Evolutionary conservation across 768 basidiomycete species (phyloP), one percentile per base, ranked within the genome.

Genomic region (Gymnopilus junonius): DNA sequence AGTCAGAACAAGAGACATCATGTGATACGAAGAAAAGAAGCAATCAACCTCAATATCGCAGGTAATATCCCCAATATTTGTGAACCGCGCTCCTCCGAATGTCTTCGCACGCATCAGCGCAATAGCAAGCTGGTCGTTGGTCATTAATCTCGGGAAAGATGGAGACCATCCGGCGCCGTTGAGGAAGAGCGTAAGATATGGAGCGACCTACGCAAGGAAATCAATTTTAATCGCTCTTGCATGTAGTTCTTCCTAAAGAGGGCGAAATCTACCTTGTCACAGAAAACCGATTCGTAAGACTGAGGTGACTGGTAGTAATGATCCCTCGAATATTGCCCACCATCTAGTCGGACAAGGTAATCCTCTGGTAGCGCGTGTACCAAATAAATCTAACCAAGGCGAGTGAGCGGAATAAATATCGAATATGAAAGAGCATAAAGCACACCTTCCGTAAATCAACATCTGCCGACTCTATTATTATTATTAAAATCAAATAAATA

Each of bases 131-230:
- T 92, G 87, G 0, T 80, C 79, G 20, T 83, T 92, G 1, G 85
- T 85, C 85, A 97, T 89, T 3, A 96, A 77, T 5, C 92, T 85
- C 21, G 95, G 95, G 76, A 85, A 96, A 0, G 80, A 83, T 0
- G 86, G 83, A 4, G 87, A 79, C 95, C 95, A 97, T 31, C 94
- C 94, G 0, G 89, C 85, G 14, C 94, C 95, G 69, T 97, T 94
- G 55, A 97, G 79, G 63, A 97, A 83, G 7, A 96, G 83, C 0
- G 92, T 93, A 3, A 94, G 80, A 73, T 93, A 94, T 0, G 93
- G 95, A 1, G 93, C 93, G 32, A 96, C 80, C 92, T 95, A 27
- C 27, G 39, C 21, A 10, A 42, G 20, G 32, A 40, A 61, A 45
- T 60, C 21, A 39, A 17, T 10, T 20, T 25, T 20, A 6, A 8